A percentile compares a stretch with the other conserved stretches of the same genome.
Conservation (phyloP, 169 alveolate genomes). For the Cryptosporidium parvum region DNA sequence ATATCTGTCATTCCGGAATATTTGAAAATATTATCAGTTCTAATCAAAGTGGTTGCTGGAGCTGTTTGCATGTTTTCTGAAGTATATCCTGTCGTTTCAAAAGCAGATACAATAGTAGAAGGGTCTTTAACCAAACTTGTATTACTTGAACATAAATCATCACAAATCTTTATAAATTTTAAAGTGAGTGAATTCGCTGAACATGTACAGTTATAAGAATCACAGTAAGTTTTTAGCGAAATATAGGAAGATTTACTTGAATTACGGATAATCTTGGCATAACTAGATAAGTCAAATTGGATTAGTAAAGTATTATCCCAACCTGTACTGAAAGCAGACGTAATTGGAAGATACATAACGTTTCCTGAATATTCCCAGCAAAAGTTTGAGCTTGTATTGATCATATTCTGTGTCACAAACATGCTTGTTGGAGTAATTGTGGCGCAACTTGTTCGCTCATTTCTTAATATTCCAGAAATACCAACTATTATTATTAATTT, state of each 20-base stretch:
- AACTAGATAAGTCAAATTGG: conserved; percentile 30
- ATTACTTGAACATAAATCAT: conserved; percentile 25
- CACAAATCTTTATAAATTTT: conserved; percentile 3
- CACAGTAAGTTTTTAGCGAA: conserved; percentile 39
- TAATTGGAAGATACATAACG: conserved; percentile 18
- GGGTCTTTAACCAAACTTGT: conserved; percentile 30
- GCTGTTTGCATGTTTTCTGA: conserved; percentile 35
- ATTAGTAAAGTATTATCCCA: conserved; percentile 40
- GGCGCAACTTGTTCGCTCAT: background rate
- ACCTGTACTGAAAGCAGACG: conserved; percentile 1
- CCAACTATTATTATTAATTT: background rate
- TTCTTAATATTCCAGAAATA: background rate
- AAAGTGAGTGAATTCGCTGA: background rate
- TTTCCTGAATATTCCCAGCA: conserved; percentile 63
- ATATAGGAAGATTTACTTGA: background rate
- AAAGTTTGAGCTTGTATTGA: conserved; percentile 37
- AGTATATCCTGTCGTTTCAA: background rate
- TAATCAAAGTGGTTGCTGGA: background rate
- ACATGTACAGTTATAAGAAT: conserved; percentile 23
- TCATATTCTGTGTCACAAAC: conserved; percentile 49
- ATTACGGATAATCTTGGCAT: background rate
- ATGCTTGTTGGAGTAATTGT: conserved; percentile 31
- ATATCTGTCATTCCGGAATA: background rate
- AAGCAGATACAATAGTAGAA: background rate
- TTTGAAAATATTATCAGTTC: background rate